Evolutionary conservation across 1,284 basidiomycete species (phyloP).

Genomic region (Meira miltonrushii): DNA sequence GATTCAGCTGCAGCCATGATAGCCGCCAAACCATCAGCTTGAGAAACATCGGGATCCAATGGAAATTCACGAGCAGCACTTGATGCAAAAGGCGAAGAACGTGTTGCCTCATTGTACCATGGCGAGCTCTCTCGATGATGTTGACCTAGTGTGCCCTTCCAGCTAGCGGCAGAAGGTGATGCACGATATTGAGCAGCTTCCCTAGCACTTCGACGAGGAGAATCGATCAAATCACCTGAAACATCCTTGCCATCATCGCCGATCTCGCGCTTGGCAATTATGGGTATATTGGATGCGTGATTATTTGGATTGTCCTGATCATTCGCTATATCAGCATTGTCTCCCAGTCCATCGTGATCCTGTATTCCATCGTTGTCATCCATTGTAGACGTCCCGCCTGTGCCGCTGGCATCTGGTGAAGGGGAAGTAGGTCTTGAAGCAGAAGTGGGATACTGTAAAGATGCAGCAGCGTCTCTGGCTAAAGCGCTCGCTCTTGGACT

Average conservation of each 20-base stretch:
- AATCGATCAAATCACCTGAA: background rate
- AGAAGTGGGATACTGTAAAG: slow-evolving; percentile 39
- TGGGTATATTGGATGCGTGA: no score
- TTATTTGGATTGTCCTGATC: no score
- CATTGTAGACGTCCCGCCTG: background rate
- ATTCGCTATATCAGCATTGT: no score
- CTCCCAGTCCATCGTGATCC: slow-evolving; percentile 6
- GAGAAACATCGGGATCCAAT: slow-evolving; percentile 6
- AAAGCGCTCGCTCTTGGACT: slow-evolving; percentile 43
- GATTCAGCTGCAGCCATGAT: slow-evolving; percentile 6
- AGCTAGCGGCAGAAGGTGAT: slow-evolving; percentile 2
- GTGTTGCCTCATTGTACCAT: slow-evolving; percentile 35
- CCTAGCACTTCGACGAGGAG: slow-evolving; percentile 26
- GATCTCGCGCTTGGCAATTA: no score
- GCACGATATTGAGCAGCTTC: slow-evolving; percentile 11
- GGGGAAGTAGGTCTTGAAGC: slow-evolving; percentile 18
- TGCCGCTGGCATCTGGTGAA: background rate
- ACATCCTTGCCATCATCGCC: no score
- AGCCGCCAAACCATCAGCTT: slow-evolving; percentile 5
- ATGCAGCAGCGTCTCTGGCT: slow-evolving; percentile 40
- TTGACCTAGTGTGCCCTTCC: slow-evolving; percentile 11
- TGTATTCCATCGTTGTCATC: background rate
- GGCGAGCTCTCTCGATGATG: slow-evolving; percentile 36
- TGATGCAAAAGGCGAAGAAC: slow-evolving; percentile 46
- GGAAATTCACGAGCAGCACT: slow-evolving; percentile 29